These are phyloP conservation scores for Gonapodya sp. DNA, from an alignment of 192 early-diverging fungal genomes.

Conservation along the genomic window DNA sequence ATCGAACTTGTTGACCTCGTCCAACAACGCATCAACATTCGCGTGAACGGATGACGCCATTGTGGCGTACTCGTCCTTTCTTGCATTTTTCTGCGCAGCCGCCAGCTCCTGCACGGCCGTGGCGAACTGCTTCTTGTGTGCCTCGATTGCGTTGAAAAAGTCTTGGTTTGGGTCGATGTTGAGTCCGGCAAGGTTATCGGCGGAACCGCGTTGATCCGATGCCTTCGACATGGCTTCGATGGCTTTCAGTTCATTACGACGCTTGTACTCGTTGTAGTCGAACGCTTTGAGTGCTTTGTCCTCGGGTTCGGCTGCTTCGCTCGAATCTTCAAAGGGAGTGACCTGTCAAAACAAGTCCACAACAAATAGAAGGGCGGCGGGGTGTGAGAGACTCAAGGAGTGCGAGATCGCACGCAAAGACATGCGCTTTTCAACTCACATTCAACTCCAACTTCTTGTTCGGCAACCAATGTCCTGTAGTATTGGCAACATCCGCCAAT, in stretches of 20 bases:
- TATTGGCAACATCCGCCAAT: background rate
- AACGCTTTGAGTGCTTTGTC: background rate
- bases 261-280: background rate
- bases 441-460: background rate
- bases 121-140: background rate
- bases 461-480: background rate
- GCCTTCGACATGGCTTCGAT: background rate
- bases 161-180: background rate
- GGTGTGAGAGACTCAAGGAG: background rate
- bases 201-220: background rate
- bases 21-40: background rate
- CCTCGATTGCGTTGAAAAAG: slow-evolving; percentile 1
- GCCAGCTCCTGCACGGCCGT: background rate
- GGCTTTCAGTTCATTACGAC: background rate
- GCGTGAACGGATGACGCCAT: background rate
- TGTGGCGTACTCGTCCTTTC: background rate
- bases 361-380: background rate
- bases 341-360: no score
- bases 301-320: background rate
- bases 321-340: background rate
- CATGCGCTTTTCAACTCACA: background rate
- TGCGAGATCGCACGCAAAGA: no score
- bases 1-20: background rate
- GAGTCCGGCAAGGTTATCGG: background rate
- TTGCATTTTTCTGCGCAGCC: background rate